A percentile compares a stretch with the other conserved stretches of the same genome.
Evolutionary conservation across 2,329 filamentous ascomycete species (phyloP).

Genomic region (Pleochaeta shiraiana): DNA sequence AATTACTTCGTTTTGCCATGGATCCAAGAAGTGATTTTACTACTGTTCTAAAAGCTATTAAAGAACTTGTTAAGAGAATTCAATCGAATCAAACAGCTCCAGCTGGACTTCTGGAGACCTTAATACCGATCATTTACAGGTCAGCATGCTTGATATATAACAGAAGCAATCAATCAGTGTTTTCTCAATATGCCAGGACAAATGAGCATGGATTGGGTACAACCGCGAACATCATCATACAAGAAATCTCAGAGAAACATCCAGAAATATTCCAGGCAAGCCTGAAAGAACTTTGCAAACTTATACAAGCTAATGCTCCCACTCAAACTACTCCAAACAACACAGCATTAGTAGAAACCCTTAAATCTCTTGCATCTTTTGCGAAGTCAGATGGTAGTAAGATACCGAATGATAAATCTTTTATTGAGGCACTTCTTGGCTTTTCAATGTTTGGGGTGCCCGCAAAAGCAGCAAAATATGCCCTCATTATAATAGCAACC

Average conservation of each 20-base stretch:
- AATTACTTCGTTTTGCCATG: constrained; percentile 71
- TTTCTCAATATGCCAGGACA: constrained; percentile 70
- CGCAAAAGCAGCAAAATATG: constrained; percentile 74
- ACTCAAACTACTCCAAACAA: constrained; percentile 45
- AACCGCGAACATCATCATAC: constrained; percentile 71
- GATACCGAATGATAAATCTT: constrained; percentile 59
- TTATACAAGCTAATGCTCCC: constrained; percentile 63
- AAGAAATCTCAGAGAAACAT: constrained; percentile 75
- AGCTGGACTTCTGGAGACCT: constrained; percentile 49
- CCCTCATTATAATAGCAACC: constrained; percentile 71
- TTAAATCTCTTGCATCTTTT: constrained; percentile 88
- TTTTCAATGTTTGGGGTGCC: constrained; percentile 71
- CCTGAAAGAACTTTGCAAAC: constrained; percentile 74
- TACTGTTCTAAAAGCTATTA: constrained; percentile 73
- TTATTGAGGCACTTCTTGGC: constrained; percentile 56
- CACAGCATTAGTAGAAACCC: constrained; percentile 56
- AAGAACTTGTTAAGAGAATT: constrained; percentile 67
- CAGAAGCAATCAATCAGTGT: constrained; percentile 74
- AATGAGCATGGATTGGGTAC: constrained; percentile 58
- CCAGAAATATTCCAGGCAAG: constrained; percentile 86
- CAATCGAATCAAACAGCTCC: constrained; percentile 39
- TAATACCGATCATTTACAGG: constrained; percentile 66
- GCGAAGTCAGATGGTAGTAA: constrained; percentile 63
- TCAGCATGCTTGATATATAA: constrained; percentile 78
- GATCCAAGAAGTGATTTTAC: constrained; percentile 77